Evolutionary conservation across 2,329 filamentous ascomycete genomes (phyloP).

Genomic region (Ambrosiella xylebori): DNA sequence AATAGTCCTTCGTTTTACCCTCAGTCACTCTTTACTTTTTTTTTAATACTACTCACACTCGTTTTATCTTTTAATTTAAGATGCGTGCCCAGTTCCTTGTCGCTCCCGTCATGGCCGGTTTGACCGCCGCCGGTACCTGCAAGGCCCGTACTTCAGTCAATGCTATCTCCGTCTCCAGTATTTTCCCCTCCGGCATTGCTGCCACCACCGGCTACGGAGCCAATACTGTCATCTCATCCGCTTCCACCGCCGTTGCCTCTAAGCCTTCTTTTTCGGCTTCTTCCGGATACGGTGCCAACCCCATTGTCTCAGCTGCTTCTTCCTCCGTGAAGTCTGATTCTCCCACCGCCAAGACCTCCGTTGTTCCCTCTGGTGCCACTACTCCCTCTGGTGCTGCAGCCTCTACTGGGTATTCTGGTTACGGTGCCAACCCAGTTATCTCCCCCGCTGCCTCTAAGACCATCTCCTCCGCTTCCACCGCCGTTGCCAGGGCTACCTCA

Average conservation of each 20-base stretch:
- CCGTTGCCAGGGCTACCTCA: not conserved
- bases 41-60: not conserved
- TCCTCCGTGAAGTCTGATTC: not conserved
- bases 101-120: conserved; percentile 9
- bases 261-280: not conserved
- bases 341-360: not conserved
- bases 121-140: conserved; percentile 1
- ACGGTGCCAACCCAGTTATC: not conserved
- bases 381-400: not conserved
- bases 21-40: not conserved
- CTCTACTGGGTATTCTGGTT: not conserved
- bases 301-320: not conserved
- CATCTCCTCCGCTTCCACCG: not conserved
- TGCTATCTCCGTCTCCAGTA: not conserved
- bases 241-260: not conserved
- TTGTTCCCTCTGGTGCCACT: not conserved
- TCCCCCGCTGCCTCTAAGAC: not conserved
- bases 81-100: conserved; percentile 12
- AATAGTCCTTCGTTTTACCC: conserved; percentile 5
- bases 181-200: not conserved
- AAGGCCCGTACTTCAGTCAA: not conserved
- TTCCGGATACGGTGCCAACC: not conserved
- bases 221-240: not conserved
- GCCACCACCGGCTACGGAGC: not conserved
- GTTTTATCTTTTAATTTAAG: not conserved